These are phyloP conservation scores for Monilinia aucupariae DNA, from an alignment of 2,329 filamentous ascomycete genomes.

Conservation along the genomic window DNA sequence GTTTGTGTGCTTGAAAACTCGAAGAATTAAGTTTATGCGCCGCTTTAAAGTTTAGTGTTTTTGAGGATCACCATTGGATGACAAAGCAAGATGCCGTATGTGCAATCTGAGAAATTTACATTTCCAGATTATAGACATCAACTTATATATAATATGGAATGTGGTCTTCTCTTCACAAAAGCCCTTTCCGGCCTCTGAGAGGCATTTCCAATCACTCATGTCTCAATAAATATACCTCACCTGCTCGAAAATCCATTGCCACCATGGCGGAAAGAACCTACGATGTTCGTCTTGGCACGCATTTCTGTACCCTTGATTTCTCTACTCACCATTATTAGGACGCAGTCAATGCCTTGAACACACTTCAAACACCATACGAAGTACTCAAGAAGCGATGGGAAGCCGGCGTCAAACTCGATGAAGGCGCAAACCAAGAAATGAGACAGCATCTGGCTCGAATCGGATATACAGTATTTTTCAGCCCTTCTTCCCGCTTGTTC, in stretches of 20 bases:
- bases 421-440: constrained; percentile 71
- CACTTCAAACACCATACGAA: constrained; percentile 81
- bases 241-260: background rate
- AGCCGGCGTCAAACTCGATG: constrained; percentile 65
- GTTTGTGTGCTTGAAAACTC: too few species aligned
- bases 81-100: background rate
- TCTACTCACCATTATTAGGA: constrained; percentile 49
- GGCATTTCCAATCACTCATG: background rate
- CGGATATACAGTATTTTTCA: constrained; percentile 58
- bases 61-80: background rate
- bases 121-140: background rate
- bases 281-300: constrained; percentile 17
- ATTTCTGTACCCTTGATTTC: background rate
- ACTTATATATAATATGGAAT: background rate
- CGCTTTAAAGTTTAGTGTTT: background rate
- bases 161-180: background rate
- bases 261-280: constrained; percentile 21
- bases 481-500: background rate
- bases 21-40: background rate
- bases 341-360: constrained; percentile 79
- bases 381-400: constrained; percentile 73
- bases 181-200: background rate
- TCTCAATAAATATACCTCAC: background rate
- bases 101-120: background rate
- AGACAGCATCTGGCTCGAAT: constrained; percentile 69